Evolutionary conservation across 2,329 filamentous ascomycete genomes (phyloP), one percentile per base, ranked within the genome.

Genomic region (Coniochaeta sp.): DNA sequence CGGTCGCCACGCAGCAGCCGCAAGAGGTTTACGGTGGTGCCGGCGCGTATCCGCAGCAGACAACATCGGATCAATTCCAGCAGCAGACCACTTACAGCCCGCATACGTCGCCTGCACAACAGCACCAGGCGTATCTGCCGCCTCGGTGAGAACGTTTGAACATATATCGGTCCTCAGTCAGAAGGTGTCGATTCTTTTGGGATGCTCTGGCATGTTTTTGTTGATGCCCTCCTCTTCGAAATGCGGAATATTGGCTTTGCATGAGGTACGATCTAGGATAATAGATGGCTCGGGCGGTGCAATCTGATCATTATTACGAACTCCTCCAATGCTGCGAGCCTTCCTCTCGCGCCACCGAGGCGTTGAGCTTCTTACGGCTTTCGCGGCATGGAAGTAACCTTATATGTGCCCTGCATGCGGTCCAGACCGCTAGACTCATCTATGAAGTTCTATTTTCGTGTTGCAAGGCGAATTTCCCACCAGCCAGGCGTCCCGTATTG

Each of bases 41-140:
- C 18, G 47, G 47, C 28, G 47, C 28, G 22, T 49, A 49, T 49
- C 22, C 48, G 24, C 51, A 51, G 30, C 53, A 55, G 48, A 40
- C n/a, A n/a, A n/a, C 35, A 20, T 48, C 47, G 47, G 45, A 51
- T 45, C 51, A 32, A 26, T 45, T 7, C 31, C 51, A 53, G 48
- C 50, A 46, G 22, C 52, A 51, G 35, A 51, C 46, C 31, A 42
- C 33, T 12, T 52, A 55, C 51, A 53, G 51, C 32, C 47, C 53
- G 9, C 48, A 52, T 18, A 42, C 48, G 14, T 53, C 50, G 12
- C 54, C 56, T 13, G 52, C 49, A 20, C 53, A 45, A 24, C 48
- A 49, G 20, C 52, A 52, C 10, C 51, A 49, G 48, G 51, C 50
- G 20, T 56, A 58, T 28, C 33, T 54, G n/a, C 54, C 55, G 20